Evolutionary conservation across 2,329 filamentous ascomycete genomes (phyloP).

Genomic region (Tetracladium maxilliforme): DNA sequence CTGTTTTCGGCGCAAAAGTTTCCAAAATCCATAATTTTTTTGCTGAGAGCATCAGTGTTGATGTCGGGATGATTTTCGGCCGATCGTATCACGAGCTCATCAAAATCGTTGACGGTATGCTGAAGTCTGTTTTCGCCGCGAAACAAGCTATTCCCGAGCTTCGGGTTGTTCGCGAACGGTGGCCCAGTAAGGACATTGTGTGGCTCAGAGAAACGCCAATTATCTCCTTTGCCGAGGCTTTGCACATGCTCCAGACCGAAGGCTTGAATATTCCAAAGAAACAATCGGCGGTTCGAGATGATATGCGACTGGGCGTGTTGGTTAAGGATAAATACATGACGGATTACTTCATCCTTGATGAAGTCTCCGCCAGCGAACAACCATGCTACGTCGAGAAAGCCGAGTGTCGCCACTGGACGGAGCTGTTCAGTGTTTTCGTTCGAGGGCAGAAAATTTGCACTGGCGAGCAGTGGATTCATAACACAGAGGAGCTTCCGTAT

Average conservation of each 20-base stretch:
- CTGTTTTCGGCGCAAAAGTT: slow-evolving; percentile 88
- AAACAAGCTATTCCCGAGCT: no score
- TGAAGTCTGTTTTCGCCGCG: no score
- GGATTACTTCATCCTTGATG: slow-evolving; percentile 90
- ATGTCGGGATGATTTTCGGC: slow-evolving; percentile 85
- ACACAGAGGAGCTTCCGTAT: slow-evolving; percentile 59
- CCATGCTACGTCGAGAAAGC: slow-evolving; percentile 73
- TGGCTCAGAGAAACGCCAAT: slow-evolving; percentile 78
- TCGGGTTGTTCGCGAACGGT: no score
- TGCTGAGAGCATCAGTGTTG: slow-evolving; percentile 87
- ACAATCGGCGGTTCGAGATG: slow-evolving; percentile 72
- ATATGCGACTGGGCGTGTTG: slow-evolving; percentile 72
- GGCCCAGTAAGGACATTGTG: slow-evolving; percentile 72
- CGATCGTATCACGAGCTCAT: slow-evolving; percentile 84
- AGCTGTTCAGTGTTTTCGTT: slow-evolving; percentile 91
- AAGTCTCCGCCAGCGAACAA: slow-evolving; percentile 71
- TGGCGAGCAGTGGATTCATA: slow-evolving; percentile 85
- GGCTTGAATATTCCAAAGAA: no score
- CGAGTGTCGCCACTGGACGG: no score
- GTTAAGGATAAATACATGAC: slow-evolving; percentile 78
- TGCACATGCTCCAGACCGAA: slow-evolving; percentile 69
- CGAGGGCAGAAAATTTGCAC: slow-evolving; percentile 87
- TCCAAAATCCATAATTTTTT: slow-evolving; percentile 90
- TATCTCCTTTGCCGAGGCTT: slow-evolving; percentile 64
- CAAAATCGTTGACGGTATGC: slow-evolving; percentile 58